Evolutionary conservation across 2,329 filamentous ascomycete genomes (phyloP), one percentile per base, ranked within the genome.

Genomic region (Exophiala viscosa): DNA sequence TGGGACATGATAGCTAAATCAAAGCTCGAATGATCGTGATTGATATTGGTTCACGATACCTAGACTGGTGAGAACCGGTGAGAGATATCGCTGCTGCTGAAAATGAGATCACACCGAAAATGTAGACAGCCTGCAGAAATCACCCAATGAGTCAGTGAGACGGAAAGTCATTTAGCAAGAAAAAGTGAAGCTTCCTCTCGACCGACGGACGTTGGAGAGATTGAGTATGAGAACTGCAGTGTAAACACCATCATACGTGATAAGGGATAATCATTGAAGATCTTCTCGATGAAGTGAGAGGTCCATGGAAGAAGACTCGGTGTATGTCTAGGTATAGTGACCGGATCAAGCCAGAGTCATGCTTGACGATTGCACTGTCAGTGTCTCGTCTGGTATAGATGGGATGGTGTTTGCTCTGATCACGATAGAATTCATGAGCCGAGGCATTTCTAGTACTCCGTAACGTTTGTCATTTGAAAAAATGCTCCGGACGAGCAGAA

Each of bases 211-310:
- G 18, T 42, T 32, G 48, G 50, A 45, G 20, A 36, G 34, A 45
- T 50, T 43, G 56, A 60, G 54, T 52, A 61, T 61, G 54, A 61
- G 50, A 55, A 44, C 45, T 61, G 54, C 59, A 51, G 59, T 57
- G 59, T 50, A 61, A 49, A 52, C 45, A 55, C 49, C 57, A 61
- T 59, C 59, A 57, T 58, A 50, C 18, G 9, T 13, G 11, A 17
- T 39, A 40, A 36, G 42, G 4, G 34, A 20, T 7, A 14, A 23
- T 33, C 39, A 40, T 49, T 18, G 15, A 32, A 36, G 11, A 10
- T 17, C 17, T 35, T 28, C 42, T 39, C 31, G 18, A 35, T 35
- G 34, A 15, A 46, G 23, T 13, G 20, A 35, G 5, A 35, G 9
- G 31, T 18, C 3, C 34, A 18, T n/a, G n/a, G 35, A 34, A 15